phyloP scores from a whole-genome alignment of 768 basidiomycete genomes.

The Hygrophorus pudorinus region DNA sequence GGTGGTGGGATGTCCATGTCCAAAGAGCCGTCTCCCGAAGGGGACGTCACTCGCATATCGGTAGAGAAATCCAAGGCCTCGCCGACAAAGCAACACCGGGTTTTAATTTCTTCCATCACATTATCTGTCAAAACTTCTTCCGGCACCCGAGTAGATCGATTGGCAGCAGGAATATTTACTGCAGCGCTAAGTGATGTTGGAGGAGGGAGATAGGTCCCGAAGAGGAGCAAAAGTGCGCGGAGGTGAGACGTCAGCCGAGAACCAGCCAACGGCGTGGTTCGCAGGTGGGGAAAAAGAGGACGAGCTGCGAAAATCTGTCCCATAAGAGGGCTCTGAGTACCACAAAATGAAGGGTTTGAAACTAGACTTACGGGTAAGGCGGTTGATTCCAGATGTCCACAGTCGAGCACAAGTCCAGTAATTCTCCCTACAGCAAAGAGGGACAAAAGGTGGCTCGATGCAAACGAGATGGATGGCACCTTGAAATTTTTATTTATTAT shows the following conservation, averaged over 20 bases:
- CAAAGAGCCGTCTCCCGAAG: constrained; percentile 24
- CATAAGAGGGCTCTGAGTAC: constrained; percentile 3
- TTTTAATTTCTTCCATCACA: constrained; percentile 86
- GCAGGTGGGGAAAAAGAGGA: constrained; percentile 74
- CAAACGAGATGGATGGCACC: constrained; percentile 94
- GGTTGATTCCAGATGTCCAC: constrained; percentile 85
- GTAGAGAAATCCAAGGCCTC: constrained; percentile 34
- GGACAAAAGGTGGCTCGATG: constrained; percentile 77
- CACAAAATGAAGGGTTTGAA: background rate
- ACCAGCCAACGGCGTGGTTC: constrained; percentile 86
- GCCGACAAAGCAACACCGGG: constrained; percentile 83
- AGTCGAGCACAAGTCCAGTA: constrained; percentile 90
- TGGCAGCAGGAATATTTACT: constrained; percentile 51
- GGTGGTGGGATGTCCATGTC: constrained; percentile 31
- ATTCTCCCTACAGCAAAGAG: constrained; percentile 81
- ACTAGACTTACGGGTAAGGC: constrained; percentile 63
- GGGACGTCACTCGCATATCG: constrained; percentile 23
- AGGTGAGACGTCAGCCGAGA: constrained; percentile 69
- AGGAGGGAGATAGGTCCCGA: constrained; percentile 80
- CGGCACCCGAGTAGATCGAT: constrained; percentile 60
- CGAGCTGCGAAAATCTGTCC: constrained; percentile 80
- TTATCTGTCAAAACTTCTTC: constrained; percentile 69
- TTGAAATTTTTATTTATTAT: constrained; percentile 19
- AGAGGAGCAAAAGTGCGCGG: constrained; percentile 69
- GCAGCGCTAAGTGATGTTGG: constrained; percentile 59